Evolutionary conservation across 768 basidiomycete genomes (phyloP), one percentile per base, ranked within the genome.

Genomic region (Lyophyllum decastes): DNA sequence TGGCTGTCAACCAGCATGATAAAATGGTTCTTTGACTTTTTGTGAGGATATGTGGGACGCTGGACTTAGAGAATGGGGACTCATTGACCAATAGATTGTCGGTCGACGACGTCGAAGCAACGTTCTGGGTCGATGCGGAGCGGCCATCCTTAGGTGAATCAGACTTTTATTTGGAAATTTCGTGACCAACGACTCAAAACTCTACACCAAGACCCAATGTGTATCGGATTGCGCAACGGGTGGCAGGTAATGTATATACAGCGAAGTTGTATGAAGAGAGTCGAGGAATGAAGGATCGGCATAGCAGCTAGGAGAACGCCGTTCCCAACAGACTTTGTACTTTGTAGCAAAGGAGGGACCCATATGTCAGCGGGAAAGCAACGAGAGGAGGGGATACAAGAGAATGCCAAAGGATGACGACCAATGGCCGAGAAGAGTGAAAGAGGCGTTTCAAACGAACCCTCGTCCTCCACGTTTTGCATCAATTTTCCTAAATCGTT

Each of bases 401-500:
- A 38, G 11, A 38, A 38, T 16, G 17, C 7, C 34, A 22, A 45
- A 60, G 5, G 12, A 16, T 16, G 26, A 55, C 26, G 9, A 47
- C 19, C n/a, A 30, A 7, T 24, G 44, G 21, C 21, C 5, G 2
- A 38, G 40, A 27, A 54, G 21, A 24, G 40, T 30, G 46, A 17
- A 22, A 33, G 48, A 48, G 49, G 53, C 40, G 35, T 58, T 41
- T 82, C 74, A 95, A 60, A 95, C 93, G 66, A 96, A 96, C 60
- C 92, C 90, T 60, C 80, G 76, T 49, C 92, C 92, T 61, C 92
- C 93, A 61, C 91, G 88, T 75, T 95, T 96, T 55, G 84, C 84
- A 63, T 95, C 93, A 61, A 96, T 95, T 75, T 81, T 89, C 78
- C 84, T 87, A 81, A 96, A 95, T 34, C 94, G 87, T 64, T 90